Conservation (phyloP, 352 stramenopile genomes). For the Phytophthora tubulina region DNA sequence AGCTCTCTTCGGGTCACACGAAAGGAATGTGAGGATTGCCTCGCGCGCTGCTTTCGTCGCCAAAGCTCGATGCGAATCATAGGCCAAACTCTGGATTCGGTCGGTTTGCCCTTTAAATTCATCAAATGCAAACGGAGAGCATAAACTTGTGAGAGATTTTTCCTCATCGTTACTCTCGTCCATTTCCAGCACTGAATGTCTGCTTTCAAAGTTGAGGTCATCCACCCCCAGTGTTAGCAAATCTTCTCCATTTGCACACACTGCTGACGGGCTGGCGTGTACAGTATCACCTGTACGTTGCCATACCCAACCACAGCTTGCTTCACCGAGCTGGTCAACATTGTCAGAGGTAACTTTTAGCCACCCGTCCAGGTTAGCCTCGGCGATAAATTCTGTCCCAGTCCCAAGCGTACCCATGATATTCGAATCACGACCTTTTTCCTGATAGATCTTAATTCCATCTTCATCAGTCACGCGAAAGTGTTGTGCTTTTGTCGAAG, state of each 20-base stretch:
- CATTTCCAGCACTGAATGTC: conserved; percentile 59
- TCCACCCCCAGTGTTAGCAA: conserved; percentile 72
- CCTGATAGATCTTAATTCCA: conserved; percentile 39
- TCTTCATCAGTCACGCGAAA: conserved; percentile 46
- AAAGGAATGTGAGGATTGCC: conserved; percentile 53
- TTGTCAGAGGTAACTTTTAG: conserved; percentile 35
- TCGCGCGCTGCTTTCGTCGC: conserved; percentile 66
- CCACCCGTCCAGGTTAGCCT: conserved; percentile 42
- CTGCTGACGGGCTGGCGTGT: conserved; percentile 31
- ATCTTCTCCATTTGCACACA: conserved; percentile 54
- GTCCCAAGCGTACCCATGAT: conserved; percentile 27
- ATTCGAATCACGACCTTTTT: conserved; percentile 23
- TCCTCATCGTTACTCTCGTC: conserved; percentile 70
- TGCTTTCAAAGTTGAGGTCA: conserved; percentile 47
- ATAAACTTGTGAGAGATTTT: conserved; percentile 62
- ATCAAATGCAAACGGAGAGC: conserved; percentile 74
- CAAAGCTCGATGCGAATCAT: conserved; percentile 69
- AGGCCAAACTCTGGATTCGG: conserved; percentile 69
- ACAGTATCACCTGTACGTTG: conserved; percentile 53
- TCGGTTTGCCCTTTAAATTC: conserved; percentile 66
- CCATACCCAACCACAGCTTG: conserved; percentile 51
- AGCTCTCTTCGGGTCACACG: conserved; percentile 14
- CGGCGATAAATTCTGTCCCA: conserved; percentile 37
- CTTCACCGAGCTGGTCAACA: conserved; percentile 4
- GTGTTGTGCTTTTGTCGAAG: conserved; percentile 15